Evolutionary conservation across 495 filamentous ascomycete genomes (phyloP), one percentile per base, ranked within the genome.

Genomic region (Pseudevernia furfuracea): DNA sequence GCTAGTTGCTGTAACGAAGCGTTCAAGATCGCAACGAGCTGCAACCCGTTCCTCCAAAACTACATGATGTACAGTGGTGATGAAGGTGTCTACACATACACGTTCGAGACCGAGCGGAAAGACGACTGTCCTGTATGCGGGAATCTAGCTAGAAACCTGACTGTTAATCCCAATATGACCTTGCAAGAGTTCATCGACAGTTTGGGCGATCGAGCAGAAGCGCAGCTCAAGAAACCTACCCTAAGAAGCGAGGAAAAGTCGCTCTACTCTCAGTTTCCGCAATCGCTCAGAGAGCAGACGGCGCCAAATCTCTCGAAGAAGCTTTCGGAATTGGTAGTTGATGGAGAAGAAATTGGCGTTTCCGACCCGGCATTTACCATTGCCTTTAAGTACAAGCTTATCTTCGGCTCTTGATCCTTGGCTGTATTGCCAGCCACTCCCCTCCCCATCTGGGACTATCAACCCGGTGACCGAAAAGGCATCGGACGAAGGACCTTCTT

Each of bases 51-150:
- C 63, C 82, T 97, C 1, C 85, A 89, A 67, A 99, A 95, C 72
- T 99, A 99, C 74, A 97, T 97, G 92, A 96, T 96, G 90, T 99
- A 97, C 76, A 96, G 87, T 37, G 95, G 95, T 44, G 90, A 99
- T 72, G 92, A 94, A 69, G 82, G 89, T 67, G 84, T 97, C 59
- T 99, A 97, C 78, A 99, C 95, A 0, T 96, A 96, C 73, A 97
- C 93, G 0, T 97, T 97, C 74, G 84, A 89, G 69, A 91, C 96
- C 66, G 86, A 96, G 73, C 87, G 88, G 77, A 97, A 96, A 72
- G 78, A 84, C 11, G 95, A 96, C 70, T 99, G 95, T 67, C 92
- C 95, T 8, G 95, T 97, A 32, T 99, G 95, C 70, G 91, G 93
- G 7, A 87, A 89, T 63, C 74, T 89, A 48, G 86, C 92, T 10